phyloP scores from a whole-genome alignment of 768 basidiomycete species.

The Lactifluus volemus region DNA sequence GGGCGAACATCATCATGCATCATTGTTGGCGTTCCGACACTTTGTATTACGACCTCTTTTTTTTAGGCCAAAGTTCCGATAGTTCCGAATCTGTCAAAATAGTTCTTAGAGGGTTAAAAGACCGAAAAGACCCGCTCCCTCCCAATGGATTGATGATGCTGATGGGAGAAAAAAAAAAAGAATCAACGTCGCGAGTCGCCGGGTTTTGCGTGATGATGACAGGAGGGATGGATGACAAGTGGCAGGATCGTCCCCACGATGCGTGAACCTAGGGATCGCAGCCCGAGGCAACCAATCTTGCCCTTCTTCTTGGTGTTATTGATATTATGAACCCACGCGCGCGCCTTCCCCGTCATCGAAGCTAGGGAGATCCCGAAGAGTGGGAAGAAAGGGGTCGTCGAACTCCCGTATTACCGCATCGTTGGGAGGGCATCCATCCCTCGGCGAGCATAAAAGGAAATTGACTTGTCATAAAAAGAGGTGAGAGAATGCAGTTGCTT shows the following conservation, averaged over 20 bases:
- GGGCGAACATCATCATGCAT: too few species aligned
- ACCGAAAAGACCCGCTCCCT: too few species aligned
- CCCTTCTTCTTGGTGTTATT: not conserved
- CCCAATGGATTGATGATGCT: not conserved
- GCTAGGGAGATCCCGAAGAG: not conserved
- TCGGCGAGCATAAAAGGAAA: constrained; percentile 3
- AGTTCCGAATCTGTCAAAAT: too few species aligned
- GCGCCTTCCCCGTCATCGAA: constrained; percentile 4
- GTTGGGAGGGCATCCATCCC: too few species aligned
- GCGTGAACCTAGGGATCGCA: not conserved
- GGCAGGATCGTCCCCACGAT: constrained; percentile 22
- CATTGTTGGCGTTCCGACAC: too few species aligned
- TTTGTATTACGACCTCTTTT: too few species aligned
- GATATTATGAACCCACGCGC: not conserved
- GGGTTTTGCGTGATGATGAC: not conserved
- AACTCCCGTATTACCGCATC: too few species aligned
- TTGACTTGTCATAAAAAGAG: not conserved
- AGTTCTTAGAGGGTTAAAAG: too few species aligned
- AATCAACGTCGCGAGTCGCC: too few species aligned
- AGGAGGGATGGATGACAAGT: not conserved
- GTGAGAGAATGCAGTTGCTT: not conserved
- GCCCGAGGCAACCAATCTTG: not conserved
- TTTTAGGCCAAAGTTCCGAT: too few species aligned
- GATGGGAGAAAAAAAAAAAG: not conserved
- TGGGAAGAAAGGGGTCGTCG: not conserved